Evolutionary conservation across 2,329 filamentous ascomycete species (phyloP), one percentile per base, ranked within the genome.

Genomic region (Cytospora schulzeri): DNA sequence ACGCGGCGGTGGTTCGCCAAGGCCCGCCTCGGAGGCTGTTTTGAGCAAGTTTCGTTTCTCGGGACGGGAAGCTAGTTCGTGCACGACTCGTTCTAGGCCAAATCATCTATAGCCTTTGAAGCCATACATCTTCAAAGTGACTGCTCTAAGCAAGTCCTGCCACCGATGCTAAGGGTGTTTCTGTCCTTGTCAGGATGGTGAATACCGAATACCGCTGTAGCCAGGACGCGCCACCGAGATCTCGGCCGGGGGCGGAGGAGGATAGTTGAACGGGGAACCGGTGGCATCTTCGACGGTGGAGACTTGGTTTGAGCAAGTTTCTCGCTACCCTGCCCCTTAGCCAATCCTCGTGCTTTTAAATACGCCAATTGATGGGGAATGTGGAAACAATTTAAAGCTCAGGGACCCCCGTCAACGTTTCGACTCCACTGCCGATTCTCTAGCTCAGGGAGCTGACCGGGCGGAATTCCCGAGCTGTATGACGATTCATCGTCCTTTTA

Each of bases 271-370:
- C 22, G n/a, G n/a, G n/a, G 45, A 24, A 9, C n/a, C 45, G n/a
- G 45, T 19, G 19, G 45, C 45, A 45, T 48, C 45, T 14, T 48
- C 45, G 24, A 48, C 45, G 45, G 45, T 48, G 45, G 45, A 48
- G 45, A 22, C n/a, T 12, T 51, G 51, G 15, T 28, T 29, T 62
- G 60, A 62, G 60, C 60, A 62, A 62, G 60, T 62, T 62, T 62
- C 35, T 56, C 38, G 51, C 55, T 19, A 56, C 38, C 35, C 52
- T 26, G 33, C 26, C 50, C 51, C 59, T 38, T 52, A 28, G 51
- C 59, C 50, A 26, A 28, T 5, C 15, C 41, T 19, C 4, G 4
- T 4, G 35, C n/a, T 26, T 1, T 35, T 9, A 31, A 3, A 61
- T 55, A 45, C 4, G 35, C 29, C 41, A n/a, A 9, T 3, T 12